These are phyloP conservation scores for Scheffersomyces parashehatae DNA, from an alignment of 1,139 yeast species.

Conservation along the genomic window DNA sequence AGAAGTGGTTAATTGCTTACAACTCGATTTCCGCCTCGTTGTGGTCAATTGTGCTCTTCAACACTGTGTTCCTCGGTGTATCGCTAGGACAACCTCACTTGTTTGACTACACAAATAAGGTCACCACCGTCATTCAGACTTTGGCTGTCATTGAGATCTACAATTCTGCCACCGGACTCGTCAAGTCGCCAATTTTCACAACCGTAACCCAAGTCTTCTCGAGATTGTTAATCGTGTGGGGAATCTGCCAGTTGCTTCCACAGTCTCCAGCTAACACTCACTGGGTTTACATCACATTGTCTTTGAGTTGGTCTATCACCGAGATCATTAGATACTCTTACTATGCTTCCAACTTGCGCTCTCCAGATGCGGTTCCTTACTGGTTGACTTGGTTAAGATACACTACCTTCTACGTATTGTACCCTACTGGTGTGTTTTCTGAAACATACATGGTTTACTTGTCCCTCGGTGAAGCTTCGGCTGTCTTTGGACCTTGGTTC, in stretches of 20 bases:
- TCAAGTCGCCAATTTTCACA: slow-evolving; percentile 80
- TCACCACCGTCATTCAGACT: slow-evolving; percentile 75
- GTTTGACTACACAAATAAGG: slow-evolving; percentile 57
- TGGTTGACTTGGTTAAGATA: slow-evolving; percentile 75
- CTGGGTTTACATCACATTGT: slow-evolving; percentile 65
- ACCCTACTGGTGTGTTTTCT: slow-evolving; percentile 89
- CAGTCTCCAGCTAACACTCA: slow-evolving; percentile 60
- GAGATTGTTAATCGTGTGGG: slow-evolving; percentile 79
- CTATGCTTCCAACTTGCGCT: slow-evolving; percentile 68
- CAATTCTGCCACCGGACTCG: slow-evolving; percentile 77
- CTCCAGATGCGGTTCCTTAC: slow-evolving; percentile 58
- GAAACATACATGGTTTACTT: slow-evolving; percentile 72
- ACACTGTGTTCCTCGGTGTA: slow-evolving; percentile 36
- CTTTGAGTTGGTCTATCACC: slow-evolving; percentile 86
- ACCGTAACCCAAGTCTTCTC: slow-evolving; percentile 87
- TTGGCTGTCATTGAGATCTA: slow-evolving; percentile 79
- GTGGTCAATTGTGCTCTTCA: slow-evolving; percentile 47
- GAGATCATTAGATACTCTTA: slow-evolving; percentile 87
- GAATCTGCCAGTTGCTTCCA: slow-evolving; percentile 76
- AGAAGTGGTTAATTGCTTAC: slow-evolving; percentile 44
- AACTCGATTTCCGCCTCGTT: slow-evolving; percentile 47
- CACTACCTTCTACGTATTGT: slow-evolving; percentile 76
- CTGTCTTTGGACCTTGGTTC: slow-evolving; percentile 51
- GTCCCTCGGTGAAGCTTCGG: slow-evolving; percentile 64
- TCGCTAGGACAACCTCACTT: slow-evolving; percentile 57